Evolutionary conservation across 179 eudicot species (phyloP).

Genomic region (Dionaea muscipula): DNA sequence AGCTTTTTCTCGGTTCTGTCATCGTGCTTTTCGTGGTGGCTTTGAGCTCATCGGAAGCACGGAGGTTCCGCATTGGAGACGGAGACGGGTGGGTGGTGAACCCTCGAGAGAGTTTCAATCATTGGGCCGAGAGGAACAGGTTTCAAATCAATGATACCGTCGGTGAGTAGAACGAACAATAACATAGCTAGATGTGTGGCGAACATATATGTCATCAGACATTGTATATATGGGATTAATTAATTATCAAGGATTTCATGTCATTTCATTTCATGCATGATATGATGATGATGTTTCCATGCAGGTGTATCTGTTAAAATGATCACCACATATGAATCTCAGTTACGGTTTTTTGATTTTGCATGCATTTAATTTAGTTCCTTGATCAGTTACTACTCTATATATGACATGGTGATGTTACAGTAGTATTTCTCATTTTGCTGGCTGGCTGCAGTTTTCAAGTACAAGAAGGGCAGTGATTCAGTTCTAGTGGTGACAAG

Average conservation of each 20-base stretch:
- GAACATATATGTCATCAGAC: too few species aligned
- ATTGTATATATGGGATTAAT: too few species aligned
- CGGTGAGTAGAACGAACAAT: constrained; percentile 38
- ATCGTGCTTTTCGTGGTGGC: background rate
- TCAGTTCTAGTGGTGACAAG: constrained; percentile 31
- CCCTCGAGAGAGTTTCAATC: constrained; percentile 51
- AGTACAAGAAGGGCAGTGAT: constrained; percentile 35
- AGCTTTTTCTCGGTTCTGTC: background rate
- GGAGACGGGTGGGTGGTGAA: constrained; percentile 52
- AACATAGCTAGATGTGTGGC: too few species aligned
- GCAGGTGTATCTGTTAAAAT: too few species aligned
- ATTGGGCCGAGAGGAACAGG: constrained; percentile 60
- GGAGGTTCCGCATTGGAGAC: constrained; percentile 54
- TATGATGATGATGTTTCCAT: too few species aligned
- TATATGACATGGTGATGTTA: too few species aligned
- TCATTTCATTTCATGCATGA: too few species aligned
- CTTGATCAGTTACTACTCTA: too few species aligned
- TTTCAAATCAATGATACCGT: constrained; percentile 74
- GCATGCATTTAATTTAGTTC: too few species aligned
- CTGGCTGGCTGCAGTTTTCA: constrained; percentile 40
- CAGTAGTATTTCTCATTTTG: background rate
- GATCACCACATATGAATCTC: too few species aligned
- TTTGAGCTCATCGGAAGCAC: constrained; percentile 18
- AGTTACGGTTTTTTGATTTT: too few species aligned
- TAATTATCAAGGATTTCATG: too few species aligned